Base-by-base conservation (phyloP, 306 rosid genomes). In the Ammopiptanthus mongolicus region DNA sequence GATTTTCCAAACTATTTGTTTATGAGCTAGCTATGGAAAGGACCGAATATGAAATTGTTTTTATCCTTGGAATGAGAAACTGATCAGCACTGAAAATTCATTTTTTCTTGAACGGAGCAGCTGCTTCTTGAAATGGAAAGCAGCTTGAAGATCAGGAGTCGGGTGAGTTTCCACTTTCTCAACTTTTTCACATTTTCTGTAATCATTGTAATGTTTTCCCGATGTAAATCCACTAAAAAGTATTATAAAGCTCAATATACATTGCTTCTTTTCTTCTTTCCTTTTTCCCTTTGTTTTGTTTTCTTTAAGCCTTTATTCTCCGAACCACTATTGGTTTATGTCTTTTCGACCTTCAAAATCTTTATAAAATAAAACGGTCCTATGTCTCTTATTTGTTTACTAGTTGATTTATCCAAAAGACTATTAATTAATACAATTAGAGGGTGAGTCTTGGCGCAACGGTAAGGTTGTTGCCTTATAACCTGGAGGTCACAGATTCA, bases 141-240 rank as follows among this genome's bases (percentile, higher is more conserved):
- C 52, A 31, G 41, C 55, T 62, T 47, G 76, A 64, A 73, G 60
- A 73, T 73, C 13, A 21, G 6, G 29, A 73, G 73, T 78, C 73
- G 64, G 73, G 88, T 77, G 47, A 34, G 39, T 36, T 15, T 80
- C 28, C 42, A 12, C 69, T 13, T 51, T 36, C 46, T 34, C 19
- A 60, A 11, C 41, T 51, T 13, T 42, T 34, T 23, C 21, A 31
- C 13, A 33, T 64, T 53, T 53, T 21, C 46, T 59, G 51, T 51
- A 12, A 34, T 39, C 13, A 3, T 69, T 41, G 21, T 18, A 21
- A 8, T 23, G 6, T 62, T 59, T 22, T 65, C 31, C 22, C 6
- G 1, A 28, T 34, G 19, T 17, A 37, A 51, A 23, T 48, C 41
- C 19, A 63, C 29, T 5, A 17, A 70, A 71, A 28, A 34, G 18